These are phyloP conservation scores for Penicillium maclennaniae DNA, from an alignment of 495 filamentous ascomycete species.

Conservation along the genomic window DNA sequence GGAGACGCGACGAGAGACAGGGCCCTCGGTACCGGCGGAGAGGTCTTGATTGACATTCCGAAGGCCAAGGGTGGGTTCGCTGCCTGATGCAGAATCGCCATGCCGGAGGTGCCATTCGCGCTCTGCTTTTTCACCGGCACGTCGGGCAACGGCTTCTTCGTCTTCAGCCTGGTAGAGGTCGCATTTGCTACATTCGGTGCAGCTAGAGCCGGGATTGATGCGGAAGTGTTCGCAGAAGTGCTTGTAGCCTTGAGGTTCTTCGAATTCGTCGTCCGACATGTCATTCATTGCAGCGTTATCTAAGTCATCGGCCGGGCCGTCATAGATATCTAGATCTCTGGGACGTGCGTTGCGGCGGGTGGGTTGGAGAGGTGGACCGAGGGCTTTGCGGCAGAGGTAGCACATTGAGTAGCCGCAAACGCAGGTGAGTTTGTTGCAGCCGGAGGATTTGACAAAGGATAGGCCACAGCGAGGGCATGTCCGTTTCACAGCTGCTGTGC, in stretches of 20 bases:
- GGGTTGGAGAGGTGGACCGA: slow-evolving; percentile 28
- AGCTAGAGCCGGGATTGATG: slow-evolving; percentile 61
- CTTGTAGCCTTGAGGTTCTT: slow-evolving; percentile 66
- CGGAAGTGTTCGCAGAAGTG: slow-evolving; percentile 97
- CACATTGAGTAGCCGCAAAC: slow-evolving; percentile 98
- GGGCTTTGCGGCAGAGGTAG: slow-evolving; percentile 71
- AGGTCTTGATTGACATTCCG: slow-evolving; percentile 37
- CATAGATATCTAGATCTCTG: slow-evolving; percentile 3
- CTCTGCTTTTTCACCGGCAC: slow-evolving; percentile 78
- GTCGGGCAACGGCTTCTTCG: slow-evolving; percentile 69
- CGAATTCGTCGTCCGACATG: slow-evolving; percentile 28
- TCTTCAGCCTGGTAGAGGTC: slow-evolving; percentile 87
- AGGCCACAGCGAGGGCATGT: slow-evolving; percentile 88
- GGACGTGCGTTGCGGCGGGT: slow-evolving; percentile 4
- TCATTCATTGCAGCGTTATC: slow-evolving; percentile 3
- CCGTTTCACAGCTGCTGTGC: slow-evolving; percentile 90
- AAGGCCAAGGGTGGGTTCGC: slow-evolving; percentile 14
- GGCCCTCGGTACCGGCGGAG: slow-evolving; percentile 18
- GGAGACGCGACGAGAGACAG: slow-evolving; percentile 4
- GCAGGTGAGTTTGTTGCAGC: slow-evolving; percentile 97
- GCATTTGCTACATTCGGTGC: slow-evolving; percentile 77
- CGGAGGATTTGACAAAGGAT: slow-evolving; percentile 84
- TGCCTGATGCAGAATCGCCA: slow-evolving; percentile 29
- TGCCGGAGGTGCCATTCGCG: slow-evolving; percentile 72
- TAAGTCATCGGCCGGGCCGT: slow-evolving; percentile 10